Percentiles rank a stretch among this genome's conserved stretches.
phyloP scores from a whole-genome alignment of 202 grass and related monocot species.

The Setaria viridis region DNA sequence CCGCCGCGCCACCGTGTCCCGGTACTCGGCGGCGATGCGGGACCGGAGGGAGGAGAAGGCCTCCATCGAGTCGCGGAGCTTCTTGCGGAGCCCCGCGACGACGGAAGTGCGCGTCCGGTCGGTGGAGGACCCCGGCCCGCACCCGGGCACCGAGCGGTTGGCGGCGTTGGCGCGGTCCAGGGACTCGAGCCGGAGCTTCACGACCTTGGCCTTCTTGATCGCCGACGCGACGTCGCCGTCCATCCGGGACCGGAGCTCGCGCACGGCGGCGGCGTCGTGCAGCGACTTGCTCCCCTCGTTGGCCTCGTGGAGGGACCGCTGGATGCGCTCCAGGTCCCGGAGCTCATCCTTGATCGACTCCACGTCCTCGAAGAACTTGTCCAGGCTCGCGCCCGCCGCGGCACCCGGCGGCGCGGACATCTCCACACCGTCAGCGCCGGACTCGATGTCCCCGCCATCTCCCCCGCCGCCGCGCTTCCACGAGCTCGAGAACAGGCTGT shows the following conservation, averaged over 20 bases:
- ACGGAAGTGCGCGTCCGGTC: slow-evolving; percentile 84
- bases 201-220: slow-evolving; percentile 93
- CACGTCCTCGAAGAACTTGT: slow-evolving; percentile 92
- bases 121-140: slow-evolving; percentile 64
- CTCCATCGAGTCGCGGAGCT: slow-evolving; percentile 84
- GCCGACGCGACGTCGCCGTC: slow-evolving; percentile 67
- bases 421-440: slow-evolving; percentile 56
- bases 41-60: slow-evolving; percentile 69
- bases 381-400: slow-evolving; percentile 68
- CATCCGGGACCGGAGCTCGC: slow-evolving; percentile 72
- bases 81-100: slow-evolving; percentile 87
- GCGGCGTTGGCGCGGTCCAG: slow-evolving; percentile 95
- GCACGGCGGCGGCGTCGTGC: slow-evolving; percentile 81
- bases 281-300: slow-evolving; percentile 84
- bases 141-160: slow-evolving; percentile 76
- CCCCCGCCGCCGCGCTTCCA: slow-evolving; percentile 57
- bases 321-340: slow-evolving; percentile 78
- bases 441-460: slow-evolving; percentile 48
- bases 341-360: slow-evolving; percentile 98
- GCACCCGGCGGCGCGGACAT: slow-evolving; percentile 42
- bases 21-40: slow-evolving; percentile 64
- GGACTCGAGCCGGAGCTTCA: slow-evolving; percentile 89
- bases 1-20: slow-evolving; percentile 75
- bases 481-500: slow-evolving; percentile 81
- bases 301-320: slow-evolving; percentile 67